These are phyloP conservation scores for Scheffersomyces cryptocercus DNA, from an alignment of 1,139 yeast species.

Conservation along the genomic window DNA sequence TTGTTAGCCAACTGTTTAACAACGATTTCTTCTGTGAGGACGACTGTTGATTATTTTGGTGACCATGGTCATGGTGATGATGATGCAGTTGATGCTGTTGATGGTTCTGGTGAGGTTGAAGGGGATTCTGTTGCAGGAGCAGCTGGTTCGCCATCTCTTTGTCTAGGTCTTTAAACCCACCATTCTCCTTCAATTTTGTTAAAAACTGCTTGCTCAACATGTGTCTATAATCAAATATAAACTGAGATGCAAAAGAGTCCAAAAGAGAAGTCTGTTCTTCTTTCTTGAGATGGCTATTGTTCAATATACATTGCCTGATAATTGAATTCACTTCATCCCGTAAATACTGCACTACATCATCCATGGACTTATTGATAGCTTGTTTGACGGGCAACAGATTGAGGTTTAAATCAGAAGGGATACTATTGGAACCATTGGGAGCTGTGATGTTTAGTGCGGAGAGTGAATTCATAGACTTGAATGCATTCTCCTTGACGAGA, in stretches of 20 bases:
- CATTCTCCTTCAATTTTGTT: background rate
- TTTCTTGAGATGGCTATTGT: conserved; percentile 15
- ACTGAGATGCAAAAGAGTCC: conserved; percentile 25
- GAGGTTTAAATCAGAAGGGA: too few species aligned
- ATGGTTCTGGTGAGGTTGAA: background rate
- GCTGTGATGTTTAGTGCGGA: background rate
- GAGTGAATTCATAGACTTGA: background rate
- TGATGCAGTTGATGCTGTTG: conserved; percentile 9
- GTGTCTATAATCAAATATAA: conserved; percentile 24
- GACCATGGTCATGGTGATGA: conserved; percentile 10
- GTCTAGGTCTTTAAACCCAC: too few species aligned
- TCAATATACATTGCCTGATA: conserved; percentile 16
- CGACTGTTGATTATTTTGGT: background rate
- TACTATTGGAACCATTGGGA: background rate
- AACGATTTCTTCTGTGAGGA: conserved; percentile 9
- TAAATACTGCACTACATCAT: conserved; percentile 13
- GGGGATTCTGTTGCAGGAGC: background rate
- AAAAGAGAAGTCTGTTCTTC: conserved; percentile 21
- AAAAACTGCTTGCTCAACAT: conserved; percentile 12
- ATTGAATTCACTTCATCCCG: conserved; percentile 20
- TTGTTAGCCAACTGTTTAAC: conserved; percentile 18
- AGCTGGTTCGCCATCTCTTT: too few species aligned
- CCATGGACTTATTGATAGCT: conserved; percentile 5
- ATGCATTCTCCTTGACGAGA: background rate
- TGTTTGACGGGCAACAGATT: background rate